Evolutionary conservation across 257 asterid genomes (phyloP).

Genomic region (Ocimum tenuiflorum): DNA sequence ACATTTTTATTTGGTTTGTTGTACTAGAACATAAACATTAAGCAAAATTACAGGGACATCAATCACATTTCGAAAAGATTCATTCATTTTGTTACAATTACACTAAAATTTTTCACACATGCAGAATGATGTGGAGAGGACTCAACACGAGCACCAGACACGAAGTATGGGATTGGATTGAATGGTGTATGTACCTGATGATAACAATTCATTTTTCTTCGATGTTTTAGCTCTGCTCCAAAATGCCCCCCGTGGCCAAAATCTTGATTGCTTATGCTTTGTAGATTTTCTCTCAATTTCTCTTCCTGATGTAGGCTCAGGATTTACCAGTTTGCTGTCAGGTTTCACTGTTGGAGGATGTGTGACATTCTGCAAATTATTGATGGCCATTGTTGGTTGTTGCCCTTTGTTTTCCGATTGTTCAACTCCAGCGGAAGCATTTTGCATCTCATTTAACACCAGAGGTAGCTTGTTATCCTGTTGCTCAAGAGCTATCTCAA

Average conservation of each 20-base stretch:
- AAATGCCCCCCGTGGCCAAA: slow-evolving; percentile 23
- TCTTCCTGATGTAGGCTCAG: not conserved
- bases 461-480: slow-evolving; percentile 22
- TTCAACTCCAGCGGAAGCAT: slow-evolving; percentile 6
- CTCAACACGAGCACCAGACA: no score
- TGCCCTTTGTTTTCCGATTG: slow-evolving; percentile 1
- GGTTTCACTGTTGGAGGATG: not conserved
- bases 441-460: not conserved
- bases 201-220: slow-evolving; percentile 10
- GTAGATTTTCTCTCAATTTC: slow-evolving; percentile 12
- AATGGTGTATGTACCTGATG: slow-evolving; percentile 11
- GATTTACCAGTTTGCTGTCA: not conserved
- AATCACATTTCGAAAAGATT: no score
- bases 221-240: slow-evolving; percentile 24
- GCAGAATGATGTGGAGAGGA: no score
- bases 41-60: not conserved
- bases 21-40: not conserved
- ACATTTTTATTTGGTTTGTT: not conserved
- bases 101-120: no score
- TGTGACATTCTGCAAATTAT: not conserved
- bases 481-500: slow-evolving; percentile 29
- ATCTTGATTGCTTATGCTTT: slow-evolving; percentile 13
- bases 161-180: not conserved
- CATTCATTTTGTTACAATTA: no score
- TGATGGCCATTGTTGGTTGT: not conserved